Percentiles rank a stretch among this genome's conserved stretches.
Evolutionary conservation across 2,329 filamentous ascomycete species (phyloP).

Genomic region (Ophiostoma ips): DNA sequence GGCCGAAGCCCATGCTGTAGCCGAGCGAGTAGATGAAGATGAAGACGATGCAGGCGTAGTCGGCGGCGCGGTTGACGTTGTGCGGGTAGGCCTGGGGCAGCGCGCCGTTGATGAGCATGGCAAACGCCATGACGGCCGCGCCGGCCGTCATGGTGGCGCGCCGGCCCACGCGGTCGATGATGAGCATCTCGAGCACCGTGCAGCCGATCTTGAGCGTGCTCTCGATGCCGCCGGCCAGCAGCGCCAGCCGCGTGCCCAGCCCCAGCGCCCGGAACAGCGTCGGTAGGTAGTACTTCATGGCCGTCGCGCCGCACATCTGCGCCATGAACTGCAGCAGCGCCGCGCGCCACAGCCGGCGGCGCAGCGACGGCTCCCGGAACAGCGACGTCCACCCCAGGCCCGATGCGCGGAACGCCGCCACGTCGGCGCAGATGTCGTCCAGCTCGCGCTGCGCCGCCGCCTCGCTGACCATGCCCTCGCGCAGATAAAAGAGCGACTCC

Average conservation of each 20-base stretch:
- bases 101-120: slow-evolving; percentile 39
- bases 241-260: slow-evolving; percentile 29
- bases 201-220: slow-evolving; percentile 43
- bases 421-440: slow-evolving; percentile 30
- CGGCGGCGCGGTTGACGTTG: slow-evolving; percentile 32
- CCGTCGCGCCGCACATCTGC: slow-evolving; percentile 44
- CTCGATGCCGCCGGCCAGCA: slow-evolving; percentile 42
- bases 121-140: slow-evolving; percentile 36
- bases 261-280: slow-evolving; percentile 38
- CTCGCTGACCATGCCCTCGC: slow-evolving; percentile 27
- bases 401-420: slow-evolving; percentile 24
- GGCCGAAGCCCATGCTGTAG: slow-evolving; percentile 43
- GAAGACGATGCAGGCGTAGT: slow-evolving; percentile 38
- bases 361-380: slow-evolving; percentile 33
- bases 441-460: slow-evolving; percentile 29
- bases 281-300: slow-evolving; percentile 47
- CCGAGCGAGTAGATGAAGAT: slow-evolving; percentile 45
- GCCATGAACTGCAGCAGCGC: slow-evolving; percentile 45
- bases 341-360: slow-evolving; percentile 41
- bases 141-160: slow-evolving; percentile 34
- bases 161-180: slow-evolving; percentile 39
- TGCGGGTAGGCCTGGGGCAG: slow-evolving; percentile 36
- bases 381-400: slow-evolving; percentile 30
- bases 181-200: slow-evolving; percentile 40
- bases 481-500: slow-evolving; percentile 32